Conservation (phyloP, 2,329 filamentous ascomycete genomes). For the Phialophora expanda region DNA sequence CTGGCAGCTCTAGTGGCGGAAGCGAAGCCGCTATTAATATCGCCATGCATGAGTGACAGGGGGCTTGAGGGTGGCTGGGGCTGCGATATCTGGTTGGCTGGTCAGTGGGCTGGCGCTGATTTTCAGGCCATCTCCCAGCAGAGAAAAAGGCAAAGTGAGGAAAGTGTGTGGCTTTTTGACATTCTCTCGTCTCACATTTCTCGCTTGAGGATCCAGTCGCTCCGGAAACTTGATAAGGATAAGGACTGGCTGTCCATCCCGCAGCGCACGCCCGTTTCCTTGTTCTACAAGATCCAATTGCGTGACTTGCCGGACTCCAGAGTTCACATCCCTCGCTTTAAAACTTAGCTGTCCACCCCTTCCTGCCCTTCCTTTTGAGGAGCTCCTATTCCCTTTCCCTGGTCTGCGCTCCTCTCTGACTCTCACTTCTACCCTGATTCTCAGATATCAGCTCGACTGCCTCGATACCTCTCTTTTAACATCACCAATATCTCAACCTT, state of each 20-base stretch:
- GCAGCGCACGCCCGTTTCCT: not conserved
- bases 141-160: slow-evolving; percentile 8
- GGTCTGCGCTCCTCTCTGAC: slow-evolving; percentile 5
- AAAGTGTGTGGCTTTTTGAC: slow-evolving; percentile 6
- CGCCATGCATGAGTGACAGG: slow-evolving; percentile 15
- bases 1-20: slow-evolving; percentile 30
- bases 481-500: not conserved
- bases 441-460: not conserved
- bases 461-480: not conserved
- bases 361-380: slow-evolving; percentile 10
- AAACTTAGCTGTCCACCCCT: slow-evolving; percentile 8
- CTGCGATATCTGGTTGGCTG: not conserved
- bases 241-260: slow-evolving; percentile 14
- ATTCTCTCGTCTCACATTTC: slow-evolving; percentile 8
- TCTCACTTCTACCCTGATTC: slow-evolving; percentile 14
- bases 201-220: slow-evolving; percentile 22
- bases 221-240: slow-evolving; percentile 32
- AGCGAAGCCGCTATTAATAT: slow-evolving; percentile 36
- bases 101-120: slow-evolving; percentile 4
- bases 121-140: slow-evolving; percentile 20
- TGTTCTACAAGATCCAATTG: slow-evolving; percentile 11
- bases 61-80: slow-evolving; percentile 13
- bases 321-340: slow-evolving; percentile 17
- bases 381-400: slow-evolving; percentile 12
- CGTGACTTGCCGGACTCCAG: slow-evolving; percentile 11